A percentile compares a stretch with the other conserved stretches of the same genome.
These are phyloP conservation scores for Xylaria polymorpha DNA, from an alignment of 2,329 filamentous ascomycete genomes.

Conservation along the genomic window DNA sequence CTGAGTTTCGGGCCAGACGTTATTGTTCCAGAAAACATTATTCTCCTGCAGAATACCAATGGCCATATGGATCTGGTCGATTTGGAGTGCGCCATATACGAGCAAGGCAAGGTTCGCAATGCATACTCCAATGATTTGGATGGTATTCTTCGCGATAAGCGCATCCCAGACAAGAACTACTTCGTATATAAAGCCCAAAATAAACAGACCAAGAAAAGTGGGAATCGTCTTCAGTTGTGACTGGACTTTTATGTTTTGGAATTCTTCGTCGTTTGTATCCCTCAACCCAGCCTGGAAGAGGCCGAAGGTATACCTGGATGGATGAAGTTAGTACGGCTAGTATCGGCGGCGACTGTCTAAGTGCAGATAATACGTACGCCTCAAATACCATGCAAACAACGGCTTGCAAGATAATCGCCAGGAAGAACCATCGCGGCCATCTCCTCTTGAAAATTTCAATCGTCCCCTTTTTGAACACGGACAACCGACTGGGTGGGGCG, in stretches of 20 bases:
- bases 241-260: slow-evolving; percentile 56
- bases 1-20: slow-evolving; percentile 76
- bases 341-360: neutral
- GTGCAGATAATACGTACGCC: slow-evolving; percentile 70
- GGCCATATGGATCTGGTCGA: slow-evolving; percentile 86
- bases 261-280: slow-evolving; percentile 51
- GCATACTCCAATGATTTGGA: slow-evolving; percentile 96
- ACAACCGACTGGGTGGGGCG: slow-evolving; percentile 49
- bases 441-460: slow-evolving; percentile 84
- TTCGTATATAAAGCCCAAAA: slow-evolving; percentile 96
- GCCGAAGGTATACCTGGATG: slow-evolving; percentile 83
- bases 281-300: slow-evolving; percentile 77
- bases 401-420: slow-evolving; percentile 79
- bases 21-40: slow-evolving; percentile 56
- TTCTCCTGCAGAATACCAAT: slow-evolving; percentile 64
- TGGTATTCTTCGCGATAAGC: slow-evolving; percentile 94
- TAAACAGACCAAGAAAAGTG: slow-evolving; percentile 95
- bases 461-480: slow-evolving; percentile 55
- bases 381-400: slow-evolving; percentile 85
- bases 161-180: slow-evolving; percentile 93
- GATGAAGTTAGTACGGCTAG: slow-evolving; percentile 31
- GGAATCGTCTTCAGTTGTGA: slow-evolving; percentile 80
- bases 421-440: slow-evolving; percentile 91
- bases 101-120: slow-evolving; percentile 91
- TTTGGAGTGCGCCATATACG: slow-evolving; percentile 92